phyloP scores from a whole-genome alignment of 225 moss, liverwort and hornwort species.

The Bryum argenteum region DNA sequence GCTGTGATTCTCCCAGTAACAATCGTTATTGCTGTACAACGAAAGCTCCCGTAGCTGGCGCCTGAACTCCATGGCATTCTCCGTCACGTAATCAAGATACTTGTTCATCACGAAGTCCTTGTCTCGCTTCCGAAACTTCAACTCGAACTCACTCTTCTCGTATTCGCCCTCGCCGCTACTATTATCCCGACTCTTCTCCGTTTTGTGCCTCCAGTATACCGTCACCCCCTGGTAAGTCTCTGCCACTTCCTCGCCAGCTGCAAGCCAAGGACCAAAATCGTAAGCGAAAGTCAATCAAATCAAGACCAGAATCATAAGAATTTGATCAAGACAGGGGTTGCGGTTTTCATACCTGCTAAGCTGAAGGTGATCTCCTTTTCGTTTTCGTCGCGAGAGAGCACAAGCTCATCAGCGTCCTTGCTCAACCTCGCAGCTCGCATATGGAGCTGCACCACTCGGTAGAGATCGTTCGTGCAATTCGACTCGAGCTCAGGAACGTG shows the following conservation, averaged over 20 bases:
- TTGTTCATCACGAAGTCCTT: conserved; percentile 45
- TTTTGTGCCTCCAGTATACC: conserved; percentile 49
- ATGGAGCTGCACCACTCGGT: conserved; percentile 37
- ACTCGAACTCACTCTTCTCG: conserved; percentile 41
- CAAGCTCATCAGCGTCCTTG: conserved; percentile 35
- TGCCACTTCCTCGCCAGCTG: conserved; percentile 30
- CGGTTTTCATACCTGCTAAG: conserved; percentile 31
- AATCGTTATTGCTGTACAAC: conserved; percentile 59
- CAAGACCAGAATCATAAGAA: background rate
- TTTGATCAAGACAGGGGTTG: background rate
- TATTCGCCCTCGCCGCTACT: conserved; percentile 24
- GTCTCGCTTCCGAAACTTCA: conserved; percentile 51
- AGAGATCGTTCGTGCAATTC: conserved; percentile 28
- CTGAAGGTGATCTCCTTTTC: conserved; percentile 36
- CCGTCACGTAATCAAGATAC: conserved; percentile 50
- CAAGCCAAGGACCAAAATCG: background rate
- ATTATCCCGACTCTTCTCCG: background rate
- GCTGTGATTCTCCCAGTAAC: conserved; percentile 48
- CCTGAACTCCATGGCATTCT: conserved; percentile 41
- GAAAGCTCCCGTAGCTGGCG: conserved; percentile 49
- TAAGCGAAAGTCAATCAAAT: background rate
- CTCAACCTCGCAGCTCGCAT: conserved; percentile 31
- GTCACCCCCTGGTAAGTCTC: conserved; percentile 50
- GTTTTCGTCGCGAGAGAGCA: conserved; percentile 36
- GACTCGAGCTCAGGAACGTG: conserved; percentile 33